Conservation (phyloP, 1,139 yeast genomes). For the Wickerhamiella pararugosa region DNA sequence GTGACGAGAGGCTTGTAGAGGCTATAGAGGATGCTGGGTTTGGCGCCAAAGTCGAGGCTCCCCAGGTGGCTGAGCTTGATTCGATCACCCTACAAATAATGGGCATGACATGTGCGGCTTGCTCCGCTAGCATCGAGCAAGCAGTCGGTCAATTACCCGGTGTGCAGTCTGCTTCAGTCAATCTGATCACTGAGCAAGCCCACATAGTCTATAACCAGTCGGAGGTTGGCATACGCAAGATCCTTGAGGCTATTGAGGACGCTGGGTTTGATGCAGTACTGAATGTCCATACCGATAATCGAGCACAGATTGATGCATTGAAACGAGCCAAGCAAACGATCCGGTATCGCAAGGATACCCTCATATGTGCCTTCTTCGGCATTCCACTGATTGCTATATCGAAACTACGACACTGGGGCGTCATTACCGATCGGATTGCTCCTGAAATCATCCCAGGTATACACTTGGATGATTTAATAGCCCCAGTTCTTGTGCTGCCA, state of each 20-base stretch:
- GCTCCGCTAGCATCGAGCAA: conserved; percentile 36
- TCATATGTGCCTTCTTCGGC: conserved; percentile 39
- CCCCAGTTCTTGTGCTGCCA: conserved; percentile 45
- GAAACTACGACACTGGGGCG: conserved; percentile 27
- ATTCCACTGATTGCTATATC: conserved; percentile 46
- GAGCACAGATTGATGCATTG: conserved; percentile 53
- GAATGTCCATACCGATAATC: conserved; percentile 30
- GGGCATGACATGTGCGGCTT: conserved; percentile 53
- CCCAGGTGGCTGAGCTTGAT: background rate
- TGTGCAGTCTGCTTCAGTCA: conserved; percentile 30
- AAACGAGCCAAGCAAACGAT: conserved; percentile 56
- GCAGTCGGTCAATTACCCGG: conserved; percentile 33
- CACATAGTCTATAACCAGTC: conserved; percentile 28
- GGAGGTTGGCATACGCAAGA: conserved; percentile 39
- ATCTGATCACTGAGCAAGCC: conserved; percentile 31
- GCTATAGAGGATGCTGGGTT: conserved; percentile 66
- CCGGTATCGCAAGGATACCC: conserved; percentile 48
- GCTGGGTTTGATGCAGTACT: conserved; percentile 37
- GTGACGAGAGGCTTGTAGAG: conserved; percentile 29
- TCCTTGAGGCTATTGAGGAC: conserved; percentile 36
- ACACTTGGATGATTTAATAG: conserved; percentile 37
- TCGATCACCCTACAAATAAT: conserved; percentile 25
- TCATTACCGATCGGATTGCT: conserved; percentile 18
- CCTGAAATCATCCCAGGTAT: conserved; percentile 23
- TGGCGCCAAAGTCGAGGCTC: conserved; percentile 31